These are phyloP conservation scores for Lodderomyces parapsilosis DNA, from an alignment of 1,139 yeast species.

Conservation along the genomic window DNA sequence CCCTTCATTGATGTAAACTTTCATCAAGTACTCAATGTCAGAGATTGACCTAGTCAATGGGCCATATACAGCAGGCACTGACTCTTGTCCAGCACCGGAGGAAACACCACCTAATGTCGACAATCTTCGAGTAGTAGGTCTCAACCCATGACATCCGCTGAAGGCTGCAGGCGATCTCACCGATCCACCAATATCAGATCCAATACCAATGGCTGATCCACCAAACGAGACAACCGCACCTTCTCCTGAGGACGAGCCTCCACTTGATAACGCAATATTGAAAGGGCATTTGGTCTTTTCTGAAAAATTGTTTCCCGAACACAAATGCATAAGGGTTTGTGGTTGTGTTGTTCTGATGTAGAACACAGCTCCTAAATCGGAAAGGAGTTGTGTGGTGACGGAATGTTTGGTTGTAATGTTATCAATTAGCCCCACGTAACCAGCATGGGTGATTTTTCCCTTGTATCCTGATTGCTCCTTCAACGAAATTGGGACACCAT, in stretches of 20 bases:
- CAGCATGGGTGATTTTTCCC: conserved; percentile 60
- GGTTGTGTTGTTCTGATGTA: conserved; percentile 48
- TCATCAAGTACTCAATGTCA: conserved; percentile 65
- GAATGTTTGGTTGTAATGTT: conserved; percentile 52
- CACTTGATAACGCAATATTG: conserved; percentile 41
- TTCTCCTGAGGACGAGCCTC: conserved; percentile 79
- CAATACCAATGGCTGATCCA: conserved; percentile 67
- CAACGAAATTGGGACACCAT: conserved; percentile 75
- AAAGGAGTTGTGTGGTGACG: conserved; percentile 49
- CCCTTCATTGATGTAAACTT: conserved; percentile 55
- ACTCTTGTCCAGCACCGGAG: conserved; percentile 57
- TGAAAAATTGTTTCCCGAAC: conserved; percentile 39
- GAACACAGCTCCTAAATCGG: conserved; percentile 66
- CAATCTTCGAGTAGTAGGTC: conserved; percentile 66
- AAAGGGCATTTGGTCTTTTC: conserved; percentile 42
- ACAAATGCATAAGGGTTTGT: conserved; percentile 50
- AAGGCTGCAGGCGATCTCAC: conserved; percentile 76
- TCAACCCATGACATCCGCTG: conserved; percentile 63
- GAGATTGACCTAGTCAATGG: conserved; percentile 61
- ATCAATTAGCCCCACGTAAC: conserved; percentile 56
- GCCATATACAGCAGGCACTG: conserved; percentile 60
- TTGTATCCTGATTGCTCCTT: conserved; percentile 68
- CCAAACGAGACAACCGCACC: conserved; percentile 67
- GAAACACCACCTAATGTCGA: conserved; percentile 51
- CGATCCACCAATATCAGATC: conserved; percentile 80